phyloP scores from a whole-genome alignment of 1,139 yeast species.

The Blastobotrys raffinosifermentans region DNA sequence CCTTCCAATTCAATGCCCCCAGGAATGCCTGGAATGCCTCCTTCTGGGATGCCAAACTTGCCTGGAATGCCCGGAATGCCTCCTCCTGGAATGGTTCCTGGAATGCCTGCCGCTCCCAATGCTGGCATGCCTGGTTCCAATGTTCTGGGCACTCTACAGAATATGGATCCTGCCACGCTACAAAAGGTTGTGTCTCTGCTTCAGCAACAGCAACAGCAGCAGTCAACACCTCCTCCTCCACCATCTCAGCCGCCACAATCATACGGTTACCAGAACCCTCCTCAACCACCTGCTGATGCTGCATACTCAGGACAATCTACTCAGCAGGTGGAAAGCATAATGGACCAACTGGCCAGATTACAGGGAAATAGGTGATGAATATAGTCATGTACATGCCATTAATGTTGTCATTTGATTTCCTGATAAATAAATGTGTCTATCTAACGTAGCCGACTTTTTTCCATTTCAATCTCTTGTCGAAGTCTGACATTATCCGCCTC shows the following conservation, averaged over 20 bases:
- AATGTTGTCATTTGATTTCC: background rate
- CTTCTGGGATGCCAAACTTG: background rate
- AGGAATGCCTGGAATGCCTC: background rate
- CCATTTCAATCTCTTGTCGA: constrained; percentile 23
- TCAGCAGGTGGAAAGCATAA: constrained; percentile 25
- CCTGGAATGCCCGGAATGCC: background rate
- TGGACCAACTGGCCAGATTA: constrained; percentile 27
- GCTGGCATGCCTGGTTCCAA: constrained; percentile 12
- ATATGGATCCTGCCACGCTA: constrained; percentile 30
- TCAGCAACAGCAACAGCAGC: constrained; percentile 24
- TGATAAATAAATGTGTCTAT: background rate
- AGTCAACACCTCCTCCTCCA: constrained; percentile 17
- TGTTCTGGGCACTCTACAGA: constrained; percentile 26
- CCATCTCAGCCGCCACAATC: constrained; percentile 13
- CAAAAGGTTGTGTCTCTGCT: constrained; percentile 27
- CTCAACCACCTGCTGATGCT: constrained; percentile 9
- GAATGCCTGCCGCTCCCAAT: constrained; percentile 16
- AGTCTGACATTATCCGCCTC: constrained; percentile 26
- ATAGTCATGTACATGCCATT: no score
- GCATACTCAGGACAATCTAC: constrained; percentile 10
- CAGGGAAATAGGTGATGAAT: constrained; percentile 17
- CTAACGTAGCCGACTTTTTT: constrained; percentile 11
- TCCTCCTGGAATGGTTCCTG: constrained; percentile 7
- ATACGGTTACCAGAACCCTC: constrained; percentile 10
- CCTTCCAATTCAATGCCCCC: constrained; percentile 3